Conservation (phyloP, 805 yeast species). For the Suhomyces sp. region DNA sequence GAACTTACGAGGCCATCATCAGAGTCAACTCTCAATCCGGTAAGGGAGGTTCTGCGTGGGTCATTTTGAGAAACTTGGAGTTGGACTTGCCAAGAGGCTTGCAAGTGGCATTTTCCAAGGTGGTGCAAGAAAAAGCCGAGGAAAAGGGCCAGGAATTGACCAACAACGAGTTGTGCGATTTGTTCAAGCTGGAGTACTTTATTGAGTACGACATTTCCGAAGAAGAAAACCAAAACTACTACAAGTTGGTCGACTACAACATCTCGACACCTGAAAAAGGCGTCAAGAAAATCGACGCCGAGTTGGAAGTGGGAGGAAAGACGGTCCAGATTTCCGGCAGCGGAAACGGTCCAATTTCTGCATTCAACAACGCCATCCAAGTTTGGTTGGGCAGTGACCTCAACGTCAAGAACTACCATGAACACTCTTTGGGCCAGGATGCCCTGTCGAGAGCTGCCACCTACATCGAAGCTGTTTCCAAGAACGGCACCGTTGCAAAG, state of each 20-base stretch:
- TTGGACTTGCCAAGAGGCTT: constrained; percentile 78
- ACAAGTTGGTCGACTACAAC: constrained; percentile 46
- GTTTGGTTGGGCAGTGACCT: constrained; percentile 46
- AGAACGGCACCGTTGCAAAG: constrained; percentile 25
- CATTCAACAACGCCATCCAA: constrained; percentile 62
- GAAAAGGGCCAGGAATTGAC: constrained; percentile 67
- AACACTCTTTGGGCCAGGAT: constrained; percentile 76
- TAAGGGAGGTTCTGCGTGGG: constrained; percentile 90
- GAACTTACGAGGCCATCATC: constrained; percentile 89
- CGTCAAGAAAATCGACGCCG: constrained; percentile 45
- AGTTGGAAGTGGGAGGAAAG: constrained; percentile 46
- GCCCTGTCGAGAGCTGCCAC: constrained; percentile 73
- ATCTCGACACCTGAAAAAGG: constrained; percentile 42
- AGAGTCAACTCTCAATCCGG: constrained; percentile 87
- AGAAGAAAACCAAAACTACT: constrained; percentile 19
- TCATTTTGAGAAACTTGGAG: constrained; percentile 69
- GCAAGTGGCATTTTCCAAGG: constrained; percentile 71
- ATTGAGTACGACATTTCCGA: constrained; percentile 28
- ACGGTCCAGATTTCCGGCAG: constrained; percentile 46
- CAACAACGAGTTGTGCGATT: constrained; percentile 57
- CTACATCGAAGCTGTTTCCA: constrained; percentile 42
- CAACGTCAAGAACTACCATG: constrained; percentile 69
- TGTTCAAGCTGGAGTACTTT: constrained; percentile 62
- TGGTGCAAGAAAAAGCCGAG: constrained; percentile 71
- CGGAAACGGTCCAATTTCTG: constrained; percentile 84